Evolutionary conservation across 148 eudicot genomes (phyloP).

Genomic region (Oxyria digyna): DNA sequence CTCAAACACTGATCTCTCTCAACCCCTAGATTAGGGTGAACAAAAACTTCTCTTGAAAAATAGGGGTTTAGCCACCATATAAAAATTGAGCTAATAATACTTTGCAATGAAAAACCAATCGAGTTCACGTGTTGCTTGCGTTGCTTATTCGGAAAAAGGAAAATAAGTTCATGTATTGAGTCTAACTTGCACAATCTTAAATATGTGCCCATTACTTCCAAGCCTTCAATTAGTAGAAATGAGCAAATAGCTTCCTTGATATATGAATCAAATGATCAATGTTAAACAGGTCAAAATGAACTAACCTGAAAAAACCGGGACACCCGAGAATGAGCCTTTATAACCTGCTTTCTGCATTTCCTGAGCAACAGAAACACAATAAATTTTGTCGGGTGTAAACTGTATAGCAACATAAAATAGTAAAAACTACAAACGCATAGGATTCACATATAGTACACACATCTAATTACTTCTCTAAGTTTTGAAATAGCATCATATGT

Average conservation of each 20-base stretch:
- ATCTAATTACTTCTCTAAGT: not conserved
- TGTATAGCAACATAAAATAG: not conserved
- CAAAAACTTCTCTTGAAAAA: no score
- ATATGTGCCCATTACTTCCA: no score
- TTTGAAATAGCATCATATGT: not conserved
- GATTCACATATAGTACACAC: not conserved
- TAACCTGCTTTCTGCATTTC: conserved; percentile 44
- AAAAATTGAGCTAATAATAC: not conserved
- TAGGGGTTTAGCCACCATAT: no score
- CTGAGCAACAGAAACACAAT: conserved; percentile 20
- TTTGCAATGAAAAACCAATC: not conserved
- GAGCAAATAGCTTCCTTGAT: not conserved
- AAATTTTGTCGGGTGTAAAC: not conserved
- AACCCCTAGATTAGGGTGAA: no score
- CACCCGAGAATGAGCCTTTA: conserved; percentile 55
- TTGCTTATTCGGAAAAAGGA: not conserved
- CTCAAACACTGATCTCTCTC: no score
- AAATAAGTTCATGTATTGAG: not conserved
- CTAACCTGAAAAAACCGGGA: conserved; percentile 95
- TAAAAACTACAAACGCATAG: no score
- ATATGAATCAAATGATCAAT: not conserved
- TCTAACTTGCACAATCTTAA: no score
- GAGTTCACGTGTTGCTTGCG: not conserved
- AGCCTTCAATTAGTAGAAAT: not conserved
- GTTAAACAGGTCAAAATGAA: not conserved